Evolutionary conservation across 2,329 filamentous ascomycete species (phyloP), one percentile per base, ranked within the genome.

Genomic region (Aschersonia sp.): DNA sequence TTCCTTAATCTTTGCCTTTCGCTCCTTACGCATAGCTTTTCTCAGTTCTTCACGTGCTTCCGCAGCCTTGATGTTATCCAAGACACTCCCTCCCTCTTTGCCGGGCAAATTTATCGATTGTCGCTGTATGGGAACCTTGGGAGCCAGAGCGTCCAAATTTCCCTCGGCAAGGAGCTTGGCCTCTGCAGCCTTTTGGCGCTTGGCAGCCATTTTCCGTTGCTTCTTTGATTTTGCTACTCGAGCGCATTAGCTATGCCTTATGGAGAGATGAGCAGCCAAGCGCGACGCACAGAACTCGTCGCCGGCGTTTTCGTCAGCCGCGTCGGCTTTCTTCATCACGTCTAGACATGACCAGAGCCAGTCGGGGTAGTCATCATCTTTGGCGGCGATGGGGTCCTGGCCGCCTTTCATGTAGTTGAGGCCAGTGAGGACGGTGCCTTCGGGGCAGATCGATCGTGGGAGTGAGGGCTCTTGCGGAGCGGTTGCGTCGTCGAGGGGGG

Each of bases 1-100:
- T 72, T 92, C 86, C 78, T 89, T 91, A 60, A 92, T 92, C 66
- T 74, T 77, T 51, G 76, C 77, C 66, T 82, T 78, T 61, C 85
- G 73, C 70, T 88, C 84, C 62, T 76, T 76, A 59, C 85, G 77
- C 84, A 89, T 81, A 35, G 80, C 80, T 66, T 73, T 77, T 54
- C 73, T 83, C 58, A 89, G 68, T 56, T 81, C 78, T 52, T 74
- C 71, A 60, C 84, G 72, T 60, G 76, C 69, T 31, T 63, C 57
- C 7, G 61, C 65, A 35, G 75, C 74, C 46, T 61, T 60, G 35
- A 79, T 50, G 45, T 75, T 72, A 45, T 72, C 67, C 48, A 63
- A 61, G 29, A 69, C 52, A 30, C 61, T 64, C 48, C 65, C 65
- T 48, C 66, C 66, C 53, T 69, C 65, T 51, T 68, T 61, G 29